A percentile compares a stretch with the other conserved stretches of the same genome.
These are phyloP conservation scores for Sphagnum magellanicum DNA, from an alignment of 228 moss, liverwort and hornwort species.

Conservation along the genomic window DNA sequence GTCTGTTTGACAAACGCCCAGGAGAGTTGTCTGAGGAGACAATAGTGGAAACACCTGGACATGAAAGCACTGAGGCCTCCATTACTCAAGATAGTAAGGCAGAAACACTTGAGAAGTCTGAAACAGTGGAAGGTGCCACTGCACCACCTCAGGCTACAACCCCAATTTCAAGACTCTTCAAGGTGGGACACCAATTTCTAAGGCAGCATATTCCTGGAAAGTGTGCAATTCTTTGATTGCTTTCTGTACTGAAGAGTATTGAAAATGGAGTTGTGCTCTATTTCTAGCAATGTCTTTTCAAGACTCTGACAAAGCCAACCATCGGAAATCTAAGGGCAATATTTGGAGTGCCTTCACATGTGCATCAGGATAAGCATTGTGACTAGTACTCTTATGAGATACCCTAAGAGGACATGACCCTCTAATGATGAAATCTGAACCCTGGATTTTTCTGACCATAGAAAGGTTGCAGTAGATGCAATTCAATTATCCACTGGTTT, in stretches of 20 bases:
- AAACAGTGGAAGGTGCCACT: constrained; percentile 13
- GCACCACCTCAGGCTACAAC: constrained; percentile 18
- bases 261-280: no score
- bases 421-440: no score
- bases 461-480: no score
- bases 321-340: no score
- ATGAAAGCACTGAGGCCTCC: constrained; percentile 8
- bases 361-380: no score
- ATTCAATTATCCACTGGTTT: no score
- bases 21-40: constrained; percentile 67
- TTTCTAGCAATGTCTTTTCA: no score
- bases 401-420: no score
- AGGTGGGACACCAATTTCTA: constrained; percentile 35
- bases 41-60: constrained; percentile 14
- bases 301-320: no score
- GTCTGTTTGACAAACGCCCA: constrained; percentile 85
- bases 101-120: constrained; percentile 9
- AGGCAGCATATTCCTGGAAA: constrained; percentile 48
- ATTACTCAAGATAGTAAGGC: constrained; percentile 10
- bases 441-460: no score
- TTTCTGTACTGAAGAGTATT: neutral
- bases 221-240: constrained; percentile 57
- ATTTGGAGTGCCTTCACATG: no score
- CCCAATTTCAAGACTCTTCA: constrained; percentile 24
- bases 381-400: no score